Base-by-base conservation (phyloP, 805 yeast genomes). In the Monosporozyma aquatica region DNA sequence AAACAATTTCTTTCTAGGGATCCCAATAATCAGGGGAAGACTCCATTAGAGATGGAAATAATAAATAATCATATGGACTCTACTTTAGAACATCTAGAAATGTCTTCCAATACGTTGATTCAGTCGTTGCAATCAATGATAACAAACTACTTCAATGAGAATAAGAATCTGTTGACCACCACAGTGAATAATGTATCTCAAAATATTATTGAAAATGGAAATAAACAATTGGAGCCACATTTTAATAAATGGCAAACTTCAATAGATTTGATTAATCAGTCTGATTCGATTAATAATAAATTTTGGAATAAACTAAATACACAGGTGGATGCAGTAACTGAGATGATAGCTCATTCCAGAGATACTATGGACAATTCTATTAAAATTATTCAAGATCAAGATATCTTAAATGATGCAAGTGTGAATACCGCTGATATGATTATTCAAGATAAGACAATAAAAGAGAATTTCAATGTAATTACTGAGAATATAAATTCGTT, bases 161-260 rank as follows among this genome's bases (percentile, higher is more conserved):
- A 54, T 47, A 55, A 48, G 41, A 47, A 46, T 34, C 29, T 54
- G 20, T 48, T 58, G 46, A 41, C 52, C 21, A 48, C 52, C 14
- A 55, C 58, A n/a, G 46, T 63, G 32, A 50, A 49, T 28, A 45
- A 46, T 17, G 56, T 57, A 4, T 56, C 64, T 2, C 39, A 46
- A 11, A 61, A 59, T 14, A 53, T 61, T 5, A 56, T 61, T 26
- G 47, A 54, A 7, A 49, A 54, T 27, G 66, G 62, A 43, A 50
- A 57, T 53, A 44, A 48, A 11, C 42, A 48, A 8, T 52, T 62
- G 22, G 54, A 54, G 23, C 65, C 65, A 6, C 49, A 54, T n/a
- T 50, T 45, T 40, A 40, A 47, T 9, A 57, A 52, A 32, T 61
- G 64, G 59, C 58, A 55, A 44, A 47, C 48, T 9, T 56, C 65